A percentile compares a stretch with the other conserved stretches of the same genome.
Evolutionary conservation across 768 basidiomycete species (phyloP).

Genomic region (Lactarius psammicola): DNA sequence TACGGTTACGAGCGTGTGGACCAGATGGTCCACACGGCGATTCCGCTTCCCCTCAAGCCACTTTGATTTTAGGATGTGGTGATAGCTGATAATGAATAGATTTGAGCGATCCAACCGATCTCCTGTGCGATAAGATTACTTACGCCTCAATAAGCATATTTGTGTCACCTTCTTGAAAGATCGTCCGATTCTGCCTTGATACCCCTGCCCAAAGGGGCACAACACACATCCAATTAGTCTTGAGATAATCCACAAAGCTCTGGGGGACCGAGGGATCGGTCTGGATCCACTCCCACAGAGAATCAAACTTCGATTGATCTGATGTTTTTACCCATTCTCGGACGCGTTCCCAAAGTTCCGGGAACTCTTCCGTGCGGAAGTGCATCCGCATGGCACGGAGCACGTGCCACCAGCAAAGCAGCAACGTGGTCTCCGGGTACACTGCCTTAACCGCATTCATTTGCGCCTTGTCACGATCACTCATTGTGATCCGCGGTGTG

Average conservation of each 20-base stretch:
- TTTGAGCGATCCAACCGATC: background rate
- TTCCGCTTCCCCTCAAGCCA: constrained; percentile 10
- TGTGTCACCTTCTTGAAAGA: constrained; percentile 12
- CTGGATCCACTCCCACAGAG: background rate
- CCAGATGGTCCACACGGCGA: background rate
- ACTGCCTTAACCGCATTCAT: background rate
- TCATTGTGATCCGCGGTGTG: background rate
- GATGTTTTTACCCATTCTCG: background rate
- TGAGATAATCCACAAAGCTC: background rate
- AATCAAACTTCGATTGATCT: background rate
- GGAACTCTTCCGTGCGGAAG: background rate
- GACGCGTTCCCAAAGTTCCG: background rate
- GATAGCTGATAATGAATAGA: background rate
- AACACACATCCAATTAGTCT: background rate
- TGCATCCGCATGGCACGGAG: constrained; percentile 3
- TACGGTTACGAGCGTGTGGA: background rate
- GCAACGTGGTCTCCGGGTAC: background rate
- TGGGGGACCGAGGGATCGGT: background rate
- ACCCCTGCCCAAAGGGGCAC: too few species aligned
- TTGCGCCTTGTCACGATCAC: constrained; percentile 3
- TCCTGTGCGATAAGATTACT: background rate
- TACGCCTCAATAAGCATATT: constrained; percentile 16
- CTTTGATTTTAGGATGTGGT: constrained; percentile 6
- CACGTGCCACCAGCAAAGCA: constrained; percentile 15
- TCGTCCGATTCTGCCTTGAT: background rate